These are phyloP conservation scores for Acorus calamus DNA, from an alignment of 106 monocot genomes.

Conservation along the genomic window DNA sequence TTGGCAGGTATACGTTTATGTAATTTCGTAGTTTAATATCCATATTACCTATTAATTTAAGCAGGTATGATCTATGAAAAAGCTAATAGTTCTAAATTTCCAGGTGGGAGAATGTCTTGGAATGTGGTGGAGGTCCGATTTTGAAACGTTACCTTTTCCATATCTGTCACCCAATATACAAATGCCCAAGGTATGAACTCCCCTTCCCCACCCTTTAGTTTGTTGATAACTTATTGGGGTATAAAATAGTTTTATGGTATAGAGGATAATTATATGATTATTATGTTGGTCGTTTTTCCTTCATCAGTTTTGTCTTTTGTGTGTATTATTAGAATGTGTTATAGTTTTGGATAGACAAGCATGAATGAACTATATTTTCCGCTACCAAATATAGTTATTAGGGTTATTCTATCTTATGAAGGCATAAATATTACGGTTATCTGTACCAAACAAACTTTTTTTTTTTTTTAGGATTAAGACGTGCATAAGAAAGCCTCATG, in stretches of 20 bases:
- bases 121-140: slow-evolving; percentile 53
- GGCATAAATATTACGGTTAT: no score
- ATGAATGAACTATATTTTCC: no score
- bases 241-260: no score
- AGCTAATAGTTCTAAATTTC: not conserved
- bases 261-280: no score
- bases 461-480: no score
- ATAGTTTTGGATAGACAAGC: no score
- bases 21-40: not conserved
- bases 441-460: no score
- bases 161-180: slow-evolving; percentile 21
- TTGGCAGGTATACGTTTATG: slow-evolving; percentile 30
- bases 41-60: not conserved
- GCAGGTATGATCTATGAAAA: not conserved
- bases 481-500: no score
- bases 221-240: no score
- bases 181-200: slow-evolving; percentile 23
- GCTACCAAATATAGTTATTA: no score
- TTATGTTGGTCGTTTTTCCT: not conserved
- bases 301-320: not conserved
- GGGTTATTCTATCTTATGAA: no score
- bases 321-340: no score
- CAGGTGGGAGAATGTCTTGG: slow-evolving; percentile 51
- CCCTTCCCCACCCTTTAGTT: not conserved
- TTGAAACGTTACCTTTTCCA: slow-evolving; percentile 44